phyloP scores from a whole-genome alignment of 176 grass and related monocot genomes.

The Chrysopogon serrulatus region DNA sequence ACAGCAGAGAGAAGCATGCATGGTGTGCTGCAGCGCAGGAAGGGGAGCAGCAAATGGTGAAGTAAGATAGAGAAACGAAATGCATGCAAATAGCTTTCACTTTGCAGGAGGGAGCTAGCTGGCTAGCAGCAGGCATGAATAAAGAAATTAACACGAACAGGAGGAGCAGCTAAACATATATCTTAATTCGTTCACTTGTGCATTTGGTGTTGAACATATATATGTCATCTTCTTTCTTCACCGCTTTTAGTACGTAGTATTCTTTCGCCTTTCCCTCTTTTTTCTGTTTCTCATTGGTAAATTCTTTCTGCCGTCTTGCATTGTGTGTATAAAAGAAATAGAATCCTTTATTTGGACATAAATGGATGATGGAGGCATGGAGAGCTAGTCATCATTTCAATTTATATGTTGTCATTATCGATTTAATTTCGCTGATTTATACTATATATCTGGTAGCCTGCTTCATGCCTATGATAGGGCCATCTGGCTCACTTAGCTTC shows the following conservation, averaged over 20 bases:
- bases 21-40: slow-evolving; percentile 7
- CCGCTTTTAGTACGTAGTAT: neutral
- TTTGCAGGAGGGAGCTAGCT: slow-evolving; percentile 2
- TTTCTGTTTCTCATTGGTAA: neutral
- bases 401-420: neutral
- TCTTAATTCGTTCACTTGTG: neutral
- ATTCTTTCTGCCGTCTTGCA: neutral
- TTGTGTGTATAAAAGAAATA: slow-evolving; percentile 3
- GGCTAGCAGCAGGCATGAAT: slow-evolving; percentile 18
- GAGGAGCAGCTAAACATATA: neutral
- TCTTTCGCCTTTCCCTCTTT: neutral
- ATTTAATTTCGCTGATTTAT: neutral
- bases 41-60: slow-evolving; percentile 29
- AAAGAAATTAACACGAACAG: neutral
- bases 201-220: neutral
- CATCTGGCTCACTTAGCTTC: neutral
- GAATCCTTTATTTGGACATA: neutral
- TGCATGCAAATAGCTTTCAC: neutral
- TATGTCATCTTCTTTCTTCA: neutral
- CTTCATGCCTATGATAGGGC: neutral
- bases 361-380: neutral
- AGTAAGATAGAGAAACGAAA: slow-evolving; percentile 4
- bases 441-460: neutral
- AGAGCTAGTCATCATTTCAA: neutral
- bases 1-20: slow-evolving; percentile 16